Evolutionary conservation across 1,139 yeast species (phyloP).

Genomic region (Yamadazyma atlantica): DNA sequence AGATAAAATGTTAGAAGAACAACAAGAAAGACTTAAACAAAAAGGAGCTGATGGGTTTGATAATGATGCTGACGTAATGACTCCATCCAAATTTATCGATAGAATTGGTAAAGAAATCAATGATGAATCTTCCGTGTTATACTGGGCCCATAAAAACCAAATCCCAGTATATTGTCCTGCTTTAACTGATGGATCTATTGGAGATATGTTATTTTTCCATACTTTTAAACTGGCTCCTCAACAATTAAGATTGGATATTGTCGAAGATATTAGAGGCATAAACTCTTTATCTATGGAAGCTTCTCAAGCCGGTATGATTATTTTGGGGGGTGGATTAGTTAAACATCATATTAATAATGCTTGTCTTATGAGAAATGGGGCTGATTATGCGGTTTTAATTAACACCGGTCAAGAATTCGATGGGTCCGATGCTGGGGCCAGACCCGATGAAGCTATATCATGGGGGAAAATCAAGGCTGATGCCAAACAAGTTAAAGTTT

Average conservation of each 20-base stretch:
- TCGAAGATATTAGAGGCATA: constrained; percentile 86
- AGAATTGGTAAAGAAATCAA: constrained; percentile 93
- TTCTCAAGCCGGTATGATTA: constrained; percentile 91
- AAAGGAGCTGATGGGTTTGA: constrained; percentile 60
- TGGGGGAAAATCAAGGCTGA: constrained; percentile 99
- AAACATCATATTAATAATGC: constrained; percentile 98
- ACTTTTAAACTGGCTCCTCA: constrained; percentile 92
- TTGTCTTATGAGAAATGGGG: constrained; percentile 98
- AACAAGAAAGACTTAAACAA: constrained; percentile 61
- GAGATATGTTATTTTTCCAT: constrained; percentile 98
- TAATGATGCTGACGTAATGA: constrained; percentile 62
- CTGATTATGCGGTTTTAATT: constrained; percentile 94
- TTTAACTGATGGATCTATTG: constrained; percentile 95
- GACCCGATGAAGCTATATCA: constrained; percentile 97
- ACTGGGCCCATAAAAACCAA: constrained; percentile 96
- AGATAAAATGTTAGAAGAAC: constrained; percentile 86
- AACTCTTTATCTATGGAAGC: constrained; percentile 96
- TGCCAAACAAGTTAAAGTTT: constrained; percentile 87
- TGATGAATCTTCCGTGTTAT: constrained; percentile 89
- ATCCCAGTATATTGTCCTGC: constrained; percentile 98
- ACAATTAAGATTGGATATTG: constrained; percentile 87
- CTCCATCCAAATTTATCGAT: constrained; percentile 90
- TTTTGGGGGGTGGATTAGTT: constrained; percentile 93
- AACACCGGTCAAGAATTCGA: constrained; percentile 99
- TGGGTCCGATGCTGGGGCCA: constrained; percentile 98